Conservation (phyloP, 202 grass and related monocot species). For the Zoysia matrella region DNA sequence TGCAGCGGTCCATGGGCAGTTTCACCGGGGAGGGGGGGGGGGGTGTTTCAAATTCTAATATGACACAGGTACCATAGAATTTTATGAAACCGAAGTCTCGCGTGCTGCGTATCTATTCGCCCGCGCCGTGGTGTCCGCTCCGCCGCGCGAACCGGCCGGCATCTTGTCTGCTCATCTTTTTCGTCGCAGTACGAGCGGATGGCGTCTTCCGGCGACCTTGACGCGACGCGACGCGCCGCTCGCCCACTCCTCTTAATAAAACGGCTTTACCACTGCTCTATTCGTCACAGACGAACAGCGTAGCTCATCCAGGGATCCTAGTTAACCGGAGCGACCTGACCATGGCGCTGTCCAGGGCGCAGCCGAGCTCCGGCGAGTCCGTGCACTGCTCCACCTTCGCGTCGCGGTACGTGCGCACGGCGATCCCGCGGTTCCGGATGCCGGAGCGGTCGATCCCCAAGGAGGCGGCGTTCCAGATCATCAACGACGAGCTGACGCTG, state of each 20-base stretch:
- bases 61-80: too few species aligned
- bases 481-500: too few species aligned
- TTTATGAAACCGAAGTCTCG: neutral
- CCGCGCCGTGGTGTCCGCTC: neutral
- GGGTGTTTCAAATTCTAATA: too few species aligned
- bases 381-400: too few species aligned
- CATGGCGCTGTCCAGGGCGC: too few species aligned
- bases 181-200: neutral
- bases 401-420: too few species aligned
- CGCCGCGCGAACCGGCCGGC: neutral
- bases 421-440: too few species aligned
- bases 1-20: too few species aligned
- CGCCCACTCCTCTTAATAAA: neutral
- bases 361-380: too few species aligned
- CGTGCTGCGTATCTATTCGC: neutral
- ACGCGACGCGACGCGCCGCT: neutral
- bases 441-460: too few species aligned
- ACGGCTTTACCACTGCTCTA: neutral
- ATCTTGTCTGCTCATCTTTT: neutral
- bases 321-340: neutral
- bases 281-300: neutral
- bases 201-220: neutral
- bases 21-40: too few species aligned
- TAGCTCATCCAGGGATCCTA: slow-evolving; percentile 47
- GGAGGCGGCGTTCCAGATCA: too few species aligned